Evolutionary conservation across 148 eudicot species (phyloP), one percentile per base, ranked within the genome.

Genomic region (Salicornia ramosissima): DNA sequence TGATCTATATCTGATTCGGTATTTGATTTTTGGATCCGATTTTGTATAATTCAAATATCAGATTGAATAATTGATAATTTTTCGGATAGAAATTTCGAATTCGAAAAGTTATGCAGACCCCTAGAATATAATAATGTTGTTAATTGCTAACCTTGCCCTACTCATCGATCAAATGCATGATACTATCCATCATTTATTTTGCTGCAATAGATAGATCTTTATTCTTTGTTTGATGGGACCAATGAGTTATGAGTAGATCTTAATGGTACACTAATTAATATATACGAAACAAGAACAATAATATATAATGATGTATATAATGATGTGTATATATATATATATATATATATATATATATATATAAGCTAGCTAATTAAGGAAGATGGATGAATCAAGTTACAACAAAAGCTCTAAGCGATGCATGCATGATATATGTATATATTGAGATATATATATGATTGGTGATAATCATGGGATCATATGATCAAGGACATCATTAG

Each of bases 401-500:
- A 36, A 36, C 16, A 69, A 24, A 55, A 25, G 18, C 5, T n/a
- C 28, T 52, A 52, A 21, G 19, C n/a, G n/a, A 6, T 51, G 8
- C 2, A 9, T 19, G 14, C 7, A 21, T 70, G 58, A 59, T 46
- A 28, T 64, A 71, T 71, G 57, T 7, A 67, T 50, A 22, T 26
- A 70, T 53, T 5, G 29, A 11, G 47, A 71, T 36, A 76, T 76
- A 11, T 33, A 71, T 36, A 76, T 76, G 79, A 76, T 76, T 76
- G 70, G 46, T 76, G 71, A 74, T 67, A 31, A 67, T 74, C 36
- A 74, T 74, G 53, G 29, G 58, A 70, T 75, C 74, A 75, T 75
- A 75, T 75, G 79, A 75, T 75, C 51, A 69, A 26, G 8, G 13
- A 6, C 45, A 76, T 76, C 51, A 76, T 70, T 70, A 55, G 26